Evolutionary conservation across 129 eudicot species (phyloP), one percentile per base, ranked within the genome.

Genomic region (Ambrosia trifida): DNA sequence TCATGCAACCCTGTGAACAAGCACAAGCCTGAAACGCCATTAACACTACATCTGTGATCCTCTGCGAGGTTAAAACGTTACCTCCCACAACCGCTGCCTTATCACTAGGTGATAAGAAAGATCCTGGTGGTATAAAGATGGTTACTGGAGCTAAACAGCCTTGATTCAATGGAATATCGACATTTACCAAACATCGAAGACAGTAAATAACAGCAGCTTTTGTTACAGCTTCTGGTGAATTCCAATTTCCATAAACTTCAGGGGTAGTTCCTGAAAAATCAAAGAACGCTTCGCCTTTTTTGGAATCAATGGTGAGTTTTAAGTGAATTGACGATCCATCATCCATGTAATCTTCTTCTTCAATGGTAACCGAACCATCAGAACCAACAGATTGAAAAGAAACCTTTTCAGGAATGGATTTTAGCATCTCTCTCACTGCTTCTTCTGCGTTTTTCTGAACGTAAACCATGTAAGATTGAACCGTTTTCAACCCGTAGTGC

Each of bases 21-120:
- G 99, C 97, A 61, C 97, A 94, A 1, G 99, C 97, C 77, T 90
- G 89, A 72, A 94, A 94, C 6, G 99, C 99, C 71, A 93, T 85
- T 11, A 94, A 84, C 5, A 94, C 83, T 36, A 94, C 97, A 43
- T 94, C 99, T 30, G 99, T 90, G 3, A 90, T 81, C 52, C 99
- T 87, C 64, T 94, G 99, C 4, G 99, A 94, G 2, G 99, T 94
- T 0, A 90, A 85, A 54, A 94, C 99, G 65, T 94, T 94, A 41
- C 99, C 99, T 5, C 99, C 99, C 7, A 94, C 99, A 10, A 94
- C 99, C 4, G 99, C 99, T 16, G 99, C 99, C 70, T 83, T 87
- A 51, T 94, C 99, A 56, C 99, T 94, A 28, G 99, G 99, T 31
- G 99, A 90, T 13, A 94, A 89, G 50, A 94, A 89, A 18, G 86